phyloP scores from a whole-genome alignment of 139 green algal species.

The Chlorella sorokiniana region DNA sequence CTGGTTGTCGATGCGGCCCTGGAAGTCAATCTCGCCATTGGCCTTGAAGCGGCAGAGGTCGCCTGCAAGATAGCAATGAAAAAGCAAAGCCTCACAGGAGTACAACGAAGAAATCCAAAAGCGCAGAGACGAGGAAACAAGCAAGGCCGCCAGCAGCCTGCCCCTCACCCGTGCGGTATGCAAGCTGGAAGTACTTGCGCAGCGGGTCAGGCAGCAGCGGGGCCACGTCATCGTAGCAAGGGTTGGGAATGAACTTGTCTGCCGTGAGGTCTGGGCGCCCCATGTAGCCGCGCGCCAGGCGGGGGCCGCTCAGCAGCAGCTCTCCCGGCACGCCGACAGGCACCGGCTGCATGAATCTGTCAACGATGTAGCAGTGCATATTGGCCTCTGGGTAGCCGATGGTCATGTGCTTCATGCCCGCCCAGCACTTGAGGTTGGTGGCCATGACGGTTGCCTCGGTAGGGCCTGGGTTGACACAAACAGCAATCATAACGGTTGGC shows the following conservation, averaged over 20 bases:
- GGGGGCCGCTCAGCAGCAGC: constrained; percentile 52
- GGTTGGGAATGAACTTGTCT: constrained; percentile 57
- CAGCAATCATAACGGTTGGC: too few species aligned
- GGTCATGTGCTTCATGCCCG: neutral
- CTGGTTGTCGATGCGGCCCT: constrained; percentile 52
- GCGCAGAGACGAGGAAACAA: too few species aligned
- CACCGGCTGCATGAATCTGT: neutral
- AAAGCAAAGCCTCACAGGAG: neutral
- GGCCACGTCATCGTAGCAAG: constrained; percentile 28
- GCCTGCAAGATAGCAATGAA: too few species aligned
- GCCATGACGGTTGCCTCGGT: neutral
- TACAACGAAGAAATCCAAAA: too few species aligned
- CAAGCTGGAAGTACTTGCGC: constrained; percentile 33
- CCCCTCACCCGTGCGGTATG: constrained; percentile 40
- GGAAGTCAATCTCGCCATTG: constrained; percentile 47
- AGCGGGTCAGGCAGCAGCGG: neutral
- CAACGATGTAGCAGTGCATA: neutral
- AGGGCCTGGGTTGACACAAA: constrained; percentile 29
- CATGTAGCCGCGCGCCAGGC: constrained; percentile 53
- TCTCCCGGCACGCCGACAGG: constrained; percentile 51
- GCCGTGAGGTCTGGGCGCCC: constrained; percentile 40
- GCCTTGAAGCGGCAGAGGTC: constrained; percentile 50
- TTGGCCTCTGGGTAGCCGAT: neutral
- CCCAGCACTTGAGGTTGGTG: neutral
- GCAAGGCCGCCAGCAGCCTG: too few species aligned